Base-by-base conservation (phyloP, 2,329 filamentous ascomycete genomes). In the Aspergillus brasiliensis region DNA sequence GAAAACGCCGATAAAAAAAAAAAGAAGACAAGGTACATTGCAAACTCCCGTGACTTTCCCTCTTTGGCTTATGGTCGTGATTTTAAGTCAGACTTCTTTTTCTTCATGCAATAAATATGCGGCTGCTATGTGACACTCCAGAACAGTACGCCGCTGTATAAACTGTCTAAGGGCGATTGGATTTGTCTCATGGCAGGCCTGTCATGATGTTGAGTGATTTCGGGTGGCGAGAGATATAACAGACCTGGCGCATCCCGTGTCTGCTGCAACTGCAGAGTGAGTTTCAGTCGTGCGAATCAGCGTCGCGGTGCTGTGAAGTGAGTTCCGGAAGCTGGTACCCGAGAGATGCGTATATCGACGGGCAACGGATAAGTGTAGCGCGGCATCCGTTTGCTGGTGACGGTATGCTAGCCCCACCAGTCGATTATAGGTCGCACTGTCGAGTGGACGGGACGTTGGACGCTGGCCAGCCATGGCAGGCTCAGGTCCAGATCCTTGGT, bases 401-500 rank as follows among this genome's bases (percentile, higher is more conserved):
- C 28, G 44, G 31, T 59, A 49, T 46, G 58, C 21, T 40, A 38
- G 42, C 57, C 59, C 54, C 57, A 55, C 57, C 51, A 60, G 48
- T 55, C 25, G 38, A 49, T 57, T 28, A 57, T 23, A 38, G 52
- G 56, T 46, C 54, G 59, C 40, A 51, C 42, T 28, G 51, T 53
- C 60, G 62, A 62, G 40, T 49, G 51, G 54, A 64, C 28, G 27
- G 48, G 23, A 56, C 55, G 58, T 54, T 51, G 52, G 49, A 57
- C 51, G 53, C 56, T 51, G 49, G 56, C 54, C 48, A 37, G 34
- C 59, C 48, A 42, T 56, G 28, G 44, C 46, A 49, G 59, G 47
- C 40, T 49, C 28, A 57, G 52, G 55, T 53, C 58, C 63, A 62
- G 60, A 62, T 67, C 58, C 59, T 65, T 42, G 62, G 61, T 60